Conservation (phyloP, 176 grass and related monocot genomes). For the Chloris gayana region DNA sequence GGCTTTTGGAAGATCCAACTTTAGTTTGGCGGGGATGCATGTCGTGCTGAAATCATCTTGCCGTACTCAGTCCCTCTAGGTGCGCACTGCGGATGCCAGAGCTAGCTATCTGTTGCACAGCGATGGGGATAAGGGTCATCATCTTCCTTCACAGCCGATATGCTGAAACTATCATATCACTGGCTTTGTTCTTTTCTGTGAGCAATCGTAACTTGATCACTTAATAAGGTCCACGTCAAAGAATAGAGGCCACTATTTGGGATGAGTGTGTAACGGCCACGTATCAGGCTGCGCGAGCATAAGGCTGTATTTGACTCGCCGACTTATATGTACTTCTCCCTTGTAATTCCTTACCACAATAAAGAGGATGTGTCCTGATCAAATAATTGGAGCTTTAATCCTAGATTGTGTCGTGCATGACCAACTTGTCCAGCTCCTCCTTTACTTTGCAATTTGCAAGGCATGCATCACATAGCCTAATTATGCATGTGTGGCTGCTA, state of each 20-base stretch:
- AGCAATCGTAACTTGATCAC: background rate
- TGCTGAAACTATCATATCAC: background rate
- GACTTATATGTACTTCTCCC: background rate
- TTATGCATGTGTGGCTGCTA: background rate
- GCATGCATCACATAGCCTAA: constrained; percentile 4
- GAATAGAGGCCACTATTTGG: background rate
- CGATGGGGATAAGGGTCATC: background rate
- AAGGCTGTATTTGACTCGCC: background rate
- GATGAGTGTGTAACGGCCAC: background rate
- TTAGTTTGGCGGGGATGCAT: background rate
- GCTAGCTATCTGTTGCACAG: background rate
- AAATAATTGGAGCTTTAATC: background rate
- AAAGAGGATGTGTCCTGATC: background rate
- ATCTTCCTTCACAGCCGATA: background rate
- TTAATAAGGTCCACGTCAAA: background rate
- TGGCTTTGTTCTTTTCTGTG: background rate
- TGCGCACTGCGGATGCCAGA: background rate
- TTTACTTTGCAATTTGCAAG: background rate
- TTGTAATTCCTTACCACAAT: background rate
- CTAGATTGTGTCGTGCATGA: background rate
- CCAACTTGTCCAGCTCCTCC: background rate
- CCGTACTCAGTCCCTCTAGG: background rate
- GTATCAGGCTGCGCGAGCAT: background rate
- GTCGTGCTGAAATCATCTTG: background rate
- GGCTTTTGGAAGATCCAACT: background rate